Conservation (phyloP, 2,329 filamentous ascomycete genomes). For the Sporothrix curviconia region DNA sequence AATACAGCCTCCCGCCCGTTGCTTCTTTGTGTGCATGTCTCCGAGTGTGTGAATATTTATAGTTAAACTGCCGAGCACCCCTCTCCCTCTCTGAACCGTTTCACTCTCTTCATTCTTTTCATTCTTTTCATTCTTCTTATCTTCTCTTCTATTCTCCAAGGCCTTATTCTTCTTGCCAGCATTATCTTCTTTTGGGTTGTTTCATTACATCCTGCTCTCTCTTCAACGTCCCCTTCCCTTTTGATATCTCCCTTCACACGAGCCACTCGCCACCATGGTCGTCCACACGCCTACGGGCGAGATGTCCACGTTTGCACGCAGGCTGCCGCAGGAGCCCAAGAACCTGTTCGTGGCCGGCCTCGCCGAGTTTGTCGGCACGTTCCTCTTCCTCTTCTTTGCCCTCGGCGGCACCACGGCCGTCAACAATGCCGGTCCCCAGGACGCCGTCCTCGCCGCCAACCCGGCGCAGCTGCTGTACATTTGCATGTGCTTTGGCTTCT, state of each 20-base stretch:
- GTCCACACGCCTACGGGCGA: neutral
- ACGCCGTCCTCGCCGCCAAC: constrained; percentile 20
- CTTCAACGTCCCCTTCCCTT: neutral
- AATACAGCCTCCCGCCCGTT: too few species aligned
- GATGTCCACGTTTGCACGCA: constrained; percentile 10
- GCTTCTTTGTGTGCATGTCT: neutral
- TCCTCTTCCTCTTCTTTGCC: constrained; percentile 43
- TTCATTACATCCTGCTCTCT: too few species aligned
- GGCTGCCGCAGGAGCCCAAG: constrained; percentile 17
- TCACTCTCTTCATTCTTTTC: neutral
- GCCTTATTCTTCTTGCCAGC: too few species aligned
- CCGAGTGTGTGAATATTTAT: neutral
- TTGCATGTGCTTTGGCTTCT: constrained; percentile 42
- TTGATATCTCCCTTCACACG: neutral
- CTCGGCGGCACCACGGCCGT: constrained; percentile 25
- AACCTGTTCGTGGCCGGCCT: constrained; percentile 37
- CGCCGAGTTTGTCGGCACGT: constrained; percentile 48
- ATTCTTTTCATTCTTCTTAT: neutral
- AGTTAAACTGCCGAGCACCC: neutral
- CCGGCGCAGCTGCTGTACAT: constrained; percentile 41
- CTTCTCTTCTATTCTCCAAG: neutral
- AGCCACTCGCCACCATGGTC: neutral
- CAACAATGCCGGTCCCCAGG: constrained; percentile 21
- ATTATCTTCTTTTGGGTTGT: too few species aligned
- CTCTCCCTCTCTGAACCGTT: neutral